Base-by-base conservation (phyloP, 1,284 basidiomycete genomes). In the Fomitopsis pinicola region DNA sequence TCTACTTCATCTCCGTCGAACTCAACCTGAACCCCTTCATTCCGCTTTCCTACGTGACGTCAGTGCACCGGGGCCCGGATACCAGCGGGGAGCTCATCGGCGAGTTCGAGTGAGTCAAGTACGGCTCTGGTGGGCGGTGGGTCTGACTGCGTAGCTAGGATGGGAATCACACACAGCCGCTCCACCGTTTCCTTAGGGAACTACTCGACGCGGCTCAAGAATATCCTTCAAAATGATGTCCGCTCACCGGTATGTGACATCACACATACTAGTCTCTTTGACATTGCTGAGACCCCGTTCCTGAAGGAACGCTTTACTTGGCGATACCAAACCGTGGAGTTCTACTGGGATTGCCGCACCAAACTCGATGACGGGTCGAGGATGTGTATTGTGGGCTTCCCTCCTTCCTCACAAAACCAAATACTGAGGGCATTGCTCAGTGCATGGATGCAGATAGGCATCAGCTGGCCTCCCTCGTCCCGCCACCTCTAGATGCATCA, bases 11-110 rank as follows among this genome's bases (percentile, higher is more conserved):
- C 50, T 69, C 74, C 9, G 78, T 78, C 2, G 66, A 71, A 3
- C 71, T 81, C 42, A 78, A 80, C 61, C 69, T 81, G 28, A 76
- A 79, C 61, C 80, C 79, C 2, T 78, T 80, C 57, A 68, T 77
- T 1, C 79, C 79, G 8, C 66, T 80, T 1, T 80, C 78, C 1
- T 80, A 79, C 61, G 67, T 77, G 8, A 80, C 78, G 1, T 73
- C 71, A 12, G 69, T 81, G 7, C 68, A 72, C 46, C 67, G 77
- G 22, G 72, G 74, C 8, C 71, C 68, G 14, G 68, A 67, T 26
- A 60, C 64, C 1, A 64, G 73, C 5, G 76, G 75, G 6, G 67
- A 72, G 8, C 62, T 79, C 15, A 73, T 81, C n/a, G 79, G 77
- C 12, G 75, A 78, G 52, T 82, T 81, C 59, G 75, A 78, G 79